Evolutionary conservation across 108 stramenopile genomes (phyloP), one percentile per base, ranked within the genome.

Genomic region (Ochromonas danica): DNA sequence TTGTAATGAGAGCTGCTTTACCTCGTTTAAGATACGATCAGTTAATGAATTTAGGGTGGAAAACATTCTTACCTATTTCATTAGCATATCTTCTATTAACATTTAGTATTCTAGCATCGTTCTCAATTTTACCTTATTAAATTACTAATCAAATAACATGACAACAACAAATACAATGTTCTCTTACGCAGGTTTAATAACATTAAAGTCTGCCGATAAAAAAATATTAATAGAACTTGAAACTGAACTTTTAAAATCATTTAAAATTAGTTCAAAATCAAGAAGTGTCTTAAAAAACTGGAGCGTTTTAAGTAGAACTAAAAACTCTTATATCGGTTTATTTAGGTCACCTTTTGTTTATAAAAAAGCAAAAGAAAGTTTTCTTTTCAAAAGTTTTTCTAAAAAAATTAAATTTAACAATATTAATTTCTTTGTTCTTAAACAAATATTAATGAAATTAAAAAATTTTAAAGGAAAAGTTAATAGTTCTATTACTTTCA

Each of bases 401-500:
- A 79, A 85, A 85, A 79, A 41, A 27, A 0, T 61, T 0, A 82
- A 82, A 17, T 70, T 43, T 79, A 40, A 17, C 14, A 10, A 60
- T 36, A 65, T 85, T 0, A 79, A 39, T 0, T 30, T 85, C 45
- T n/a, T 42, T 28, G 81, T 81, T 0, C 78, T 78, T 45, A 40
- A 82, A 40, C 61, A 81, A 0, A 78, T 60, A 51, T 30, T 27
- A 41, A 42, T 85, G 71, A 45, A 77, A 25, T 60, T 60, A 30
- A 57, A 57, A 57, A 57, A 57, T 57, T 57, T 57, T 57, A 57
- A 57, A 57, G 51, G 51, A 57, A 57, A 57, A 57, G 51, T 57
- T 57, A 57, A 79, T 35, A 75, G 72, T 79, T 71, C 71, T 6
- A 79, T 71, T 42, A 61, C 81, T 51, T 79, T 82, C 70, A 81